Percentiles rank a stretch among this genome's conserved stretches.
Evolutionary conservation across 805 yeast genomes (phyloP).

Genomic region (Candida odintsovae): DNA sequence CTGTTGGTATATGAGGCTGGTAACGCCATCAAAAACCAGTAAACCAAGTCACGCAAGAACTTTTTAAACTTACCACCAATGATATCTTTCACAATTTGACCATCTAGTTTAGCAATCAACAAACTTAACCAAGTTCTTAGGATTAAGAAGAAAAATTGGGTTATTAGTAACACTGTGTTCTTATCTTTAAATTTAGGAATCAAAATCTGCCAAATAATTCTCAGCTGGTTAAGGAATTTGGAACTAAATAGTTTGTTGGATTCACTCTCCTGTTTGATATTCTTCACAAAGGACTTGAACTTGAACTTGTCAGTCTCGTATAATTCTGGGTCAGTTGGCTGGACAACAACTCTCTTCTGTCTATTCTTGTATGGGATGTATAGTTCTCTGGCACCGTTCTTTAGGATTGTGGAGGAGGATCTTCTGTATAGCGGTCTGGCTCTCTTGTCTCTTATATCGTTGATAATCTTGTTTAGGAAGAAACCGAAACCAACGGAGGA

Average conservation of each 20-base stretch:
- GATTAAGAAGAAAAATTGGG: conserved; percentile 70
- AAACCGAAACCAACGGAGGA: conserved; percentile 17
- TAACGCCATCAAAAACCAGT: conserved; percentile 86
- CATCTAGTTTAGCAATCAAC: conserved; percentile 83
- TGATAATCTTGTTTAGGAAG: conserved; percentile 20
- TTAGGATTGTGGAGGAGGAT: conserved; percentile 23
- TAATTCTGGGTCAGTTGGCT: conserved; percentile 24
- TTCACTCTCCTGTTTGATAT: conserved; percentile 18
- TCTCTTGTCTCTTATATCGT: conserved; percentile 23
- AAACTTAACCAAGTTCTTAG: conserved; percentile 84
- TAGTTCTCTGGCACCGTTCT: conserved; percentile 25
- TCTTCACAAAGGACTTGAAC: conserved; percentile 22
- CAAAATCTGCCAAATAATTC: conserved; percentile 72
- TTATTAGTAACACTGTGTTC: conserved; percentile 56
- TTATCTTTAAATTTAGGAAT: conserved; percentile 70
- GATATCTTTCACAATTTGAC: conserved; percentile 84
- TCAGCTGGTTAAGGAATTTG: conserved; percentile 64
- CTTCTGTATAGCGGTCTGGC: conserved; percentile 24
- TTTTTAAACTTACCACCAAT: conserved; percentile 74
- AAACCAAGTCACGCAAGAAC: conserved; percentile 69
- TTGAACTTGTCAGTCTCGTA: conserved; percentile 24
- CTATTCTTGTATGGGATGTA: conserved; percentile 24
- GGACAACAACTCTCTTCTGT: conserved; percentile 22
- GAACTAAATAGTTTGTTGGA: conserved; percentile 39
- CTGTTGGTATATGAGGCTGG: conserved; percentile 93